These are phyloP conservation scores for Thalia dealbata DNA, from an alignment of 176 grass and related monocot genomes.

Conservation along the genomic window DNA sequence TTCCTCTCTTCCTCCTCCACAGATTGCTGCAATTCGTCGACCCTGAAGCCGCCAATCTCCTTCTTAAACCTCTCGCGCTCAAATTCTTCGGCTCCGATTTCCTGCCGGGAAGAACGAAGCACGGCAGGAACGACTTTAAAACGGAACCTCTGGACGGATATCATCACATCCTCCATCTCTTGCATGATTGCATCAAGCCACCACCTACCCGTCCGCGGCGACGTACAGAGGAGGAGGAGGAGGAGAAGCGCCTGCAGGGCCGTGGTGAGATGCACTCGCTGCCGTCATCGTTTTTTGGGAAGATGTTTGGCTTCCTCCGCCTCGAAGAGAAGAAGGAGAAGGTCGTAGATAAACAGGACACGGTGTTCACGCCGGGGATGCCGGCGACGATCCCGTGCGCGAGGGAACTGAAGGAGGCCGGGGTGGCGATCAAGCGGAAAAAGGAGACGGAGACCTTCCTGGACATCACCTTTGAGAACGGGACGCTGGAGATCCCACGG, in stretches of 20 bases:
- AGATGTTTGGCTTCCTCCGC: too few relatives aligned
- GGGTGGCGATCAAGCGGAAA: neutral
- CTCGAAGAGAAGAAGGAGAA: too few relatives aligned
- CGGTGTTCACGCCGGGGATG: neutral
- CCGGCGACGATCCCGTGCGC: neutral
- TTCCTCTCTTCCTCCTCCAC: constrained; percentile 23
- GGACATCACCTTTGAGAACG: constrained; percentile 13
- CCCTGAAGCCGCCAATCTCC: neutral
- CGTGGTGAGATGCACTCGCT: neutral
- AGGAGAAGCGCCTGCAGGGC: too few relatives aligned
- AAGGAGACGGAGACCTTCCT: neutral
- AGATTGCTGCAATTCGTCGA: constrained; percentile 1
- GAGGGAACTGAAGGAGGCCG: constrained; percentile 11
- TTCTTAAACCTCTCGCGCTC: too few relatives aligned
- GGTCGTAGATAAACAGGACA: neutral
- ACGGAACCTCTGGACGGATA: neutral
- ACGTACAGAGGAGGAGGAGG: neutral
- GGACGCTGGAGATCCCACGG: constrained; percentile 9
- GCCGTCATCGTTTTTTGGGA: neutral
- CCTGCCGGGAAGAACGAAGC: neutral
- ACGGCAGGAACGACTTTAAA: neutral
- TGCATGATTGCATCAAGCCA: neutral
- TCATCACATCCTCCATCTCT: constrained; percentile 1
- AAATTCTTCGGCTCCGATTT: neutral
- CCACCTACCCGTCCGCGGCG: too few relatives aligned